Percentiles rank a stretch among this genome's conserved stretches.
Conservation (phyloP, 164 flowering plant genomes). For the Dillenia suffruticosa region DNA sequence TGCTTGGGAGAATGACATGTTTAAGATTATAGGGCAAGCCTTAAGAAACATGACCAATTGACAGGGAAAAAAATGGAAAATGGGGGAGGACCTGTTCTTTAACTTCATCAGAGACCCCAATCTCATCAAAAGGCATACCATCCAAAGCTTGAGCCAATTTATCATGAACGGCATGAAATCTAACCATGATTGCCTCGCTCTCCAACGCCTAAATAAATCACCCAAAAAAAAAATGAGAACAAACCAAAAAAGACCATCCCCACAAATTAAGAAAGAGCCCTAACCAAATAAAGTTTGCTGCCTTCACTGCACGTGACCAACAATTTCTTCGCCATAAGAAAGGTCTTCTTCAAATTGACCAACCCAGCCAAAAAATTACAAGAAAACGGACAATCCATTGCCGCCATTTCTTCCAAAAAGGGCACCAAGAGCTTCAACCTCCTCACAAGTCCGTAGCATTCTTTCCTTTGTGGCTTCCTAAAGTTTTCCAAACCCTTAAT, state of each 20-base stretch:
- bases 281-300: constrained; percentile 79
- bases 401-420: constrained; percentile 55
- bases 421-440: constrained; percentile 63
- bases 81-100: constrained; percentile 47
- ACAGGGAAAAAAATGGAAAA: neutral
- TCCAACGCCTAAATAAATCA: constrained; percentile 53
- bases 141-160: constrained; percentile 48
- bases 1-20: too few relatives aligned
- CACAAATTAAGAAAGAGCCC: constrained; percentile 1
- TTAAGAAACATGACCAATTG: neutral
- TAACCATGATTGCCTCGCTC: constrained; percentile 44
- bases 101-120: constrained; percentile 71
- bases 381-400: constrained; percentile 25
- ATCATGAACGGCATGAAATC: constrained; percentile 46
- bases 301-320: constrained; percentile 52
- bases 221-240: neutral
- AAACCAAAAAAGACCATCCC: neutral
- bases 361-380: constrained; percentile 20
- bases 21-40: neutral
- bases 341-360: constrained; percentile 41
- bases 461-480: constrained; percentile 54
- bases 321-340: constrained; percentile 46
- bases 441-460: constrained; percentile 49
- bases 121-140: constrained; percentile 46
- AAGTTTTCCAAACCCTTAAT: constrained; percentile 39